Conservation (phyloP, 108 stramenopile genomes). For the Pseudonitzschia multiseries region DNA sequence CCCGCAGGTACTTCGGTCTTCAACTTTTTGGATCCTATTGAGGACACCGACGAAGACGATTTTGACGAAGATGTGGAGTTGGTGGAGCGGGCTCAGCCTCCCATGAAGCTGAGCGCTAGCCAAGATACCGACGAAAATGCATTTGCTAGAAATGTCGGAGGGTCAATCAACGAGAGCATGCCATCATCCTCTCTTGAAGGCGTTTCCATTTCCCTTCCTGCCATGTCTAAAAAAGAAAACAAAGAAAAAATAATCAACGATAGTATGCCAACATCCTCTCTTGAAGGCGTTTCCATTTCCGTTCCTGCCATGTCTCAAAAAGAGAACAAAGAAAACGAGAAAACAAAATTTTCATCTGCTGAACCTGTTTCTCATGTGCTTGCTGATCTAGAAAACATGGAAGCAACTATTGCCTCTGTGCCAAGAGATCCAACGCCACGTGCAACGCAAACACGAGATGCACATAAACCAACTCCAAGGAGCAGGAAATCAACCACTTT, state of each 20-base stretch:
- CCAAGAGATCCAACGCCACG: constrained; percentile 23
- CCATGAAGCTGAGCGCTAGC: constrained; percentile 6
- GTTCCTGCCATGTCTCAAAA: neutral
- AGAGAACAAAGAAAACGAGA: neutral
- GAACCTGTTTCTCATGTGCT: constrained; percentile 22
- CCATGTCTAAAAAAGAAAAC: constrained; percentile 3
- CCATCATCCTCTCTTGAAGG: constrained; percentile 15
- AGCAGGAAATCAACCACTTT: neutral
- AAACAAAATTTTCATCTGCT: neutral
- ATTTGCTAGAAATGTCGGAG: neutral
- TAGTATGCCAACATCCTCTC: constrained; percentile 3
- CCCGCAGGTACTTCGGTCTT: constrained; percentile 22
- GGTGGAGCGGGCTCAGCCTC: neutral
- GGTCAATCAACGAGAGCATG: neutral
- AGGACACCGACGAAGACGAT: constrained; percentile 23
- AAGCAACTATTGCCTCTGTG: constrained; percentile 1
- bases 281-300: constrained; percentile 15
- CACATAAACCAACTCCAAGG: neutral
- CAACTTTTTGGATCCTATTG: constrained; percentile 32
- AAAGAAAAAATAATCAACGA: neutral
- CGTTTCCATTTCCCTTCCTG: constrained; percentile 7
- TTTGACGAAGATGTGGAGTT: neutral
- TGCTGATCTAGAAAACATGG: constrained; percentile 25
- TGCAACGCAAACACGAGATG: neutral
- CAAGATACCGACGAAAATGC: neutral